Evolutionary conservation across 2,329 filamentous ascomycete genomes (phyloP).

Genomic region (Pyricularia sp.): DNA sequence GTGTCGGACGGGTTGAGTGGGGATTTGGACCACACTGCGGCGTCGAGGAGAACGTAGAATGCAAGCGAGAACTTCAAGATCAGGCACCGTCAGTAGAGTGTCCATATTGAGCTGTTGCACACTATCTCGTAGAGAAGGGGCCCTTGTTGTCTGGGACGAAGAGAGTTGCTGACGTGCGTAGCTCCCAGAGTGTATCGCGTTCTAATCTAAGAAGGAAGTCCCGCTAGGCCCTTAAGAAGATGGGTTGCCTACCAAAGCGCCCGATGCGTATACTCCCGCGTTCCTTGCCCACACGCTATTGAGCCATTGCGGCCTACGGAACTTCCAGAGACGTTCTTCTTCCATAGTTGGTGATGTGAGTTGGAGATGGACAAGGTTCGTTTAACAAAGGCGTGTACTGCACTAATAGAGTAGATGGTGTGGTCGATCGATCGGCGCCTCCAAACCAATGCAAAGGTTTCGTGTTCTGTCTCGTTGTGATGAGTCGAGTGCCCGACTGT

Average conservation of each 20-base stretch:
- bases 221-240: not conserved
- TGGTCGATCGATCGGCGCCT: not conserved
- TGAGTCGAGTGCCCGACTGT: not conserved
- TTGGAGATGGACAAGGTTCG: not conserved
- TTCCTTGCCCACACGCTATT: constrained; percentile 52
- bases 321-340: constrained; percentile 56
- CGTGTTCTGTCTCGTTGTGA: not conserved
- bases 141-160: not conserved
- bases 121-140: not conserved
- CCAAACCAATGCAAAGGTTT: not conserved
- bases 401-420: not conserved
- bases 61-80: constrained; percentile 47
- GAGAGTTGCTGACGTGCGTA: not conserved
- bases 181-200: not conserved
- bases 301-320: constrained; percentile 52
- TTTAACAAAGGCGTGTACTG: not conserved
- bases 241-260: constrained; percentile 41
- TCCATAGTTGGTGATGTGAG: not conserved
- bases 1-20: constrained; percentile 43
- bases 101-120: constrained; percentile 2
- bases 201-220: not conserved
- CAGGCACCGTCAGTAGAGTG: not conserved
- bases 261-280: constrained; percentile 48
- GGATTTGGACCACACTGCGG: constrained; percentile 53
- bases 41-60: constrained; percentile 56